These are phyloP conservation scores for Emericellopsis atlantica DNA, from an alignment of 2,329 filamentous ascomycete species.

Conservation along the genomic window DNA sequence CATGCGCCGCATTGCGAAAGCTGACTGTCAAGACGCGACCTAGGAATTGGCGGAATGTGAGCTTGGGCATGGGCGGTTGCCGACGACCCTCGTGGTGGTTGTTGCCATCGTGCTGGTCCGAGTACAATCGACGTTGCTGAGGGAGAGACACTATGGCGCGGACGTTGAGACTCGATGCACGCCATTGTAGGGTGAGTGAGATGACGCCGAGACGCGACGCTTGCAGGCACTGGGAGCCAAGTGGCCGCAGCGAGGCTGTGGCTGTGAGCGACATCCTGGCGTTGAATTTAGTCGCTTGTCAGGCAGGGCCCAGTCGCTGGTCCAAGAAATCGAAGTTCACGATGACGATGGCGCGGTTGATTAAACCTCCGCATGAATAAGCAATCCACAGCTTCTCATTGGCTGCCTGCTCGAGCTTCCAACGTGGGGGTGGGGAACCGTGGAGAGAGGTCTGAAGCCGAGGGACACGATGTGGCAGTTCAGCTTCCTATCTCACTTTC, in stretches of 20 bases:
- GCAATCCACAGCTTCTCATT: no score
- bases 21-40: conserved; percentile 17
- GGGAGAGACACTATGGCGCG: conserved; percentile 15
- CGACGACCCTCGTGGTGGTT: conserved; percentile 6
- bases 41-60: conserved; percentile 16
- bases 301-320: not conserved
- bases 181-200: conserved; percentile 17
- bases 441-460: no score
- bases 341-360: not conserved
- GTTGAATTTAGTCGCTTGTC: not conserved
- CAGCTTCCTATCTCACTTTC: not conserved
- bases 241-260: conserved; percentile 18
- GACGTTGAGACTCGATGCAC: conserved; percentile 12
- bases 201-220: conserved; percentile 15
- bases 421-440: no score
- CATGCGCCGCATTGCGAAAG: conserved; percentile 18
- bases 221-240: conserved; percentile 15
- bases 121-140: not conserved
- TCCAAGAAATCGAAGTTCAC: no score
- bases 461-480: no score
- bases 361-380: no score
- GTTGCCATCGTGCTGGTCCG: conserved; percentile 9
- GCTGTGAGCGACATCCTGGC: conserved; percentile 19
- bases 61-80: conserved; percentile 7
- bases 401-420: no score